These are phyloP conservation scores for Fomes fomentarius DNA, from an alignment of 1,284 basidiomycete genomes.

Conservation along the genomic window DNA sequence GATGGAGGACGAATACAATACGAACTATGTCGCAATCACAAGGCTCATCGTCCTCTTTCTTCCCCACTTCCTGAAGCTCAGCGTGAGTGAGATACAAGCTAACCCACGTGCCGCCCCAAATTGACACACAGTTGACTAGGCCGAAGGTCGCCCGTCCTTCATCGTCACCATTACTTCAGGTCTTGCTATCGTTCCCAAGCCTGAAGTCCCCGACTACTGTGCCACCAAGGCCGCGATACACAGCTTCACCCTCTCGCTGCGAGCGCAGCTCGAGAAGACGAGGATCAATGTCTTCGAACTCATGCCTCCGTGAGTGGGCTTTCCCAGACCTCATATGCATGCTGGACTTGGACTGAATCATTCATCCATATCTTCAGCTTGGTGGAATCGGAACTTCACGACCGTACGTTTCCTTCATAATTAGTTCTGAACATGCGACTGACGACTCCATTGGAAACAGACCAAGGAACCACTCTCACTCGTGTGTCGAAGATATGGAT, in stretches of 20 bases:
- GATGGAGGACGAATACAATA: constrained; percentile 51
- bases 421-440: too few species aligned
- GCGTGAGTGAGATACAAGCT: constrained; percentile 38
- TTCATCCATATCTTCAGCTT: constrained; percentile 41
- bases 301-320: constrained; percentile 55
- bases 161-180: constrained; percentile 58
- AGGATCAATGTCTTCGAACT: constrained; percentile 63
- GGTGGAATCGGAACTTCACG: constrained; percentile 69
- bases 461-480: constrained; percentile 54
- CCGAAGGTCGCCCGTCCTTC: constrained; percentile 48
- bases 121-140: constrained; percentile 28
- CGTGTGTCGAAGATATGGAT: constrained; percentile 58
- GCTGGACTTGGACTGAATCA: too few species aligned
- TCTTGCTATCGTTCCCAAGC: constrained; percentile 49
- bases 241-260: constrained; percentile 53
- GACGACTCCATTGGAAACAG: too few species aligned
- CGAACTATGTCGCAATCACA: constrained; percentile 59
- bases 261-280: constrained; percentile 50
- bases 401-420: constrained; percentile 41
- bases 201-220: constrained; percentile 52
- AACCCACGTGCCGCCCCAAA: too few species aligned
- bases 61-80: constrained; percentile 58
- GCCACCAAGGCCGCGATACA: constrained; percentile 67
- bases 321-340: background rate
- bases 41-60: constrained; percentile 52